Percentiles rank a stretch among this genome's conserved stretches.
Conservation (phyloP, 1,284 basidiomycete genomes). For the Lentinula novae-zelandiae region DNA sequence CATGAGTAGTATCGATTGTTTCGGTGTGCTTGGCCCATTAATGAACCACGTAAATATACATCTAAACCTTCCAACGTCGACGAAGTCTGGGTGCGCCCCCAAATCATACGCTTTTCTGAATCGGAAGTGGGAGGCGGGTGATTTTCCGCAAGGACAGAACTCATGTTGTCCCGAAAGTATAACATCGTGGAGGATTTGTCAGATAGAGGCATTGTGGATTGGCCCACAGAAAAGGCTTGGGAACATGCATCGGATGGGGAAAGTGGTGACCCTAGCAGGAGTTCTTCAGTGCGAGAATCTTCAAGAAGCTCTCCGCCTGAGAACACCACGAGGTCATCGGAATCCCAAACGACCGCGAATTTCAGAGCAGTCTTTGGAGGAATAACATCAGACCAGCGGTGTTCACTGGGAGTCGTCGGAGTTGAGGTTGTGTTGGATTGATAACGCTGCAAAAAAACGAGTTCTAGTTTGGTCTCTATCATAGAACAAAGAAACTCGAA, state of each 20-base stretch:
- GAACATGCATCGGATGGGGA: constrained; percentile 28
- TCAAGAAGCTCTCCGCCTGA: constrained; percentile 45
- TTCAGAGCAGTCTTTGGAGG: constrained; percentile 52
- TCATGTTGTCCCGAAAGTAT: constrained; percentile 26
- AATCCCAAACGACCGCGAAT: constrained; percentile 58
- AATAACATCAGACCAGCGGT: constrained; percentile 52
- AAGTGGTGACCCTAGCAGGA: constrained; percentile 13
- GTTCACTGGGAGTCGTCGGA: background rate
- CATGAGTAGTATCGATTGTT: constrained; percentile 25
- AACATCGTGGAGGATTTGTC: constrained; percentile 19
- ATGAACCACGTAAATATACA: constrained; percentile 28
- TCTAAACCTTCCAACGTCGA: constrained; percentile 31
- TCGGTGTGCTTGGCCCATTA: constrained; percentile 25
- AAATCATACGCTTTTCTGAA: background rate
- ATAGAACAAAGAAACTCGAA: background rate
- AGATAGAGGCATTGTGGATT: constrained; percentile 15
- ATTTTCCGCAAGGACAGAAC: constrained; percentile 4
- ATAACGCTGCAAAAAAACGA: background rate
- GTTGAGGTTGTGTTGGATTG: background rate
- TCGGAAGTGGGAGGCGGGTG: background rate
- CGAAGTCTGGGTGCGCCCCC: constrained; percentile 27
- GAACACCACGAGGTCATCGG: constrained; percentile 52
- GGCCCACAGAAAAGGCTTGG: constrained; percentile 33
- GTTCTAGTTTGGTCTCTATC: background rate
- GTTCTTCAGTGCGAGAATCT: constrained; percentile 20